Evolutionary conservation across 768 basidiomycete species (phyloP).

Genomic region (Cytidiella melzeri): DNA sequence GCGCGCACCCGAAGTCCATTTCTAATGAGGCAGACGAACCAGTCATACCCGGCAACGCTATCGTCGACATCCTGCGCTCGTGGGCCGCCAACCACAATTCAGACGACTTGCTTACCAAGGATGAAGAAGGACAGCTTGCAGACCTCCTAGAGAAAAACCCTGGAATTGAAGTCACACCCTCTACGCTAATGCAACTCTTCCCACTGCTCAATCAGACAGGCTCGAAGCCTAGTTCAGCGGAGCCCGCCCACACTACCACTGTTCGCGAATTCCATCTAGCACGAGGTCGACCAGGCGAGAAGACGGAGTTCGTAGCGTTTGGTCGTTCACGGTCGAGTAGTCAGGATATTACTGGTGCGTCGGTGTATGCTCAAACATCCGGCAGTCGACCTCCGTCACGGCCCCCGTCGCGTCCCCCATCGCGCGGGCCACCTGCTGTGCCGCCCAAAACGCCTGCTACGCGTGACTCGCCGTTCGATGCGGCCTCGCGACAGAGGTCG

Average conservation of each 20-base stretch:
- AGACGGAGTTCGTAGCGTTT: constrained; percentile 27
- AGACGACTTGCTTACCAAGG: constrained; percentile 53
- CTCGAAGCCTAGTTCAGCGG: too few relatives aligned
- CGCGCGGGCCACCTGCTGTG: constrained; percentile 45
- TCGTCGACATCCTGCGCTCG: constrained; percentile 61
- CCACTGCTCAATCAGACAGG: too few relatives aligned
- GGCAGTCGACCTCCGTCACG: constrained; percentile 17
- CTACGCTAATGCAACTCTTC: constrained; percentile 55
- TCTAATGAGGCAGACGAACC: constrained; percentile 54
- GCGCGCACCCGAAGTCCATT: constrained; percentile 54
- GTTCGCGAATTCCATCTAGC: constrained; percentile 29
- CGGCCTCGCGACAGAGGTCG: constrained; percentile 61
- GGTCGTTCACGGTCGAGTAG: constrained; percentile 51
- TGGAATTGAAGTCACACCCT: constrained; percentile 62
- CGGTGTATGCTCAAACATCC: constrained; percentile 20
- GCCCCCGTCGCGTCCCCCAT: constrained; percentile 31
- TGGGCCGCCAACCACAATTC: constrained; percentile 57
- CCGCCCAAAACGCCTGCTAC: constrained; percentile 37
- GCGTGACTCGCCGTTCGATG: constrained; percentile 59
- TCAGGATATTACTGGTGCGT: constrained; percentile 43
- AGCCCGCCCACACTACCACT: too few relatives aligned
- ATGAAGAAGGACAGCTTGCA: constrained; percentile 59
- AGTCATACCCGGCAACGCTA: constrained; percentile 62
- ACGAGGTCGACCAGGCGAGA: constrained; percentile 36
- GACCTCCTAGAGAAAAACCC: constrained; percentile 51